Evolutionary conservation across 805 yeast genomes (phyloP).

Genomic region (Pichia kluyveri): DNA sequence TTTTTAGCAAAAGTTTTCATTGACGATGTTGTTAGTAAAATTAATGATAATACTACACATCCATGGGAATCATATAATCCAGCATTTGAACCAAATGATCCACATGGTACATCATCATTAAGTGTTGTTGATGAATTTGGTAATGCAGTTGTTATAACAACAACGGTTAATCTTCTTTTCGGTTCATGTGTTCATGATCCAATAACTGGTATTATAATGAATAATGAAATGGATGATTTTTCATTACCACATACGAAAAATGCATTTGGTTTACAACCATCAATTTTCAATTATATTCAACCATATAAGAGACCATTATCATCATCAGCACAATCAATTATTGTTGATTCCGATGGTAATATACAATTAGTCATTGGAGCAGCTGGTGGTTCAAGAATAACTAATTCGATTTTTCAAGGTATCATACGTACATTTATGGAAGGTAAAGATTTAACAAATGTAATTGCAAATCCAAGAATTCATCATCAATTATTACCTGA

Average conservation of each 20-base stretch:
- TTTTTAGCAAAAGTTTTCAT: constrained; percentile 53
- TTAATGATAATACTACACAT: constrained; percentile 49
- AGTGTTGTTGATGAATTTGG: constrained; percentile 66
- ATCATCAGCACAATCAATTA: constrained; percentile 70
- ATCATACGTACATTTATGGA: constrained; percentile 57
- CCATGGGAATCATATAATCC: constrained; percentile 74
- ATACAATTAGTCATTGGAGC: constrained; percentile 77
- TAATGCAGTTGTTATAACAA: constrained; percentile 80
- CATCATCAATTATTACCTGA: constrained; percentile 90
- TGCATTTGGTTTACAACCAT: constrained; percentile 75
- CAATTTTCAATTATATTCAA: constrained; percentile 64
- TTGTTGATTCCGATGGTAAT: constrained; percentile 33
- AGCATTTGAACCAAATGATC: constrained; percentile 63
- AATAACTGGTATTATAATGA: constrained; percentile 71
- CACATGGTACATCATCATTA: constrained; percentile 87
- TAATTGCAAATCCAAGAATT: constrained; percentile 70
- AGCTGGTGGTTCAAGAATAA: constrained; percentile 88
- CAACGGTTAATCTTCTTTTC: constrained; percentile 76
- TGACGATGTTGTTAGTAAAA: constrained; percentile 35
- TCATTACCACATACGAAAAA: constrained; percentile 62
- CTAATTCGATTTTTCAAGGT: constrained; percentile 77
- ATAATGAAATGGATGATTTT: constrained; percentile 94
- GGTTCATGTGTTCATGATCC: constrained; percentile 82
- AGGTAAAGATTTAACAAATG: constrained; percentile 49
- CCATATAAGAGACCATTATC: constrained; percentile 81